Evolutionary conservation across 1,284 basidiomycete species (phyloP).

Genomic region (Puccinia horiana): DNA sequence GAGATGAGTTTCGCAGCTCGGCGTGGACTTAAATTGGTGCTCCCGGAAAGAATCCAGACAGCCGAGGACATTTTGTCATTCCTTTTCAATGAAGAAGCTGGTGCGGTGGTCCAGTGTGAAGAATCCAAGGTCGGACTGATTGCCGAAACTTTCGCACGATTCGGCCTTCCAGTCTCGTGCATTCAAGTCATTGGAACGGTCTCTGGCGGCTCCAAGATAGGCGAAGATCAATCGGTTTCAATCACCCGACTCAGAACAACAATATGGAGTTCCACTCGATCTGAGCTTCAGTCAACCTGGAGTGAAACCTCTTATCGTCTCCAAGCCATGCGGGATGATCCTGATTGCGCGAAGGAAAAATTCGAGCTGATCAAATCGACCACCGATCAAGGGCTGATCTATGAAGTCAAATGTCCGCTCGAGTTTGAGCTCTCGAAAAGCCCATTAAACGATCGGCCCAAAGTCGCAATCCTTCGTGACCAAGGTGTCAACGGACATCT

Average conservation of each 20-base stretch:
- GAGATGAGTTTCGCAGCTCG: conserved; percentile 97
- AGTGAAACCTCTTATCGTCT: conserved; percentile 90
- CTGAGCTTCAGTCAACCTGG: conserved; percentile 80
- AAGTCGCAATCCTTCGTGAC: conserved; percentile 94
- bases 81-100: conserved; percentile 95
- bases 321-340: conserved; percentile 85
- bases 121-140: conserved; percentile 60
- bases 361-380: conserved; percentile 73
- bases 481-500: conserved; percentile 98
- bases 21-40: conserved; percentile 69
- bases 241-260: conserved; percentile 64
- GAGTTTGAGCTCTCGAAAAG: conserved; percentile 46
- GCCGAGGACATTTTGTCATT: conserved; percentile 65
- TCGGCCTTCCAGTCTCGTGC: conserved; percentile 29
- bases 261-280: conserved; percentile 71
- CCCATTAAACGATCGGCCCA: conserved; percentile 66
- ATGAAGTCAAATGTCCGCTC: conserved; percentile 71
- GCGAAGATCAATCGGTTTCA: conserved; percentile 66
- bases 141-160: background rate
- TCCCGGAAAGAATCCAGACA: conserved; percentile 62
- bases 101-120: conserved; percentile 85
- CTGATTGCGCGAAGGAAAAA: conserved; percentile 76
- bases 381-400: conserved; percentile 71
- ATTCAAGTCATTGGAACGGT: conserved; percentile 36
- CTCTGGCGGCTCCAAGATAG: conserved; percentile 63